Evolutionary conservation across 2,329 filamentous ascomycete species (phyloP), one percentile per base, ranked within the genome.

Genomic region (Monosporascus cannonballus): DNA sequence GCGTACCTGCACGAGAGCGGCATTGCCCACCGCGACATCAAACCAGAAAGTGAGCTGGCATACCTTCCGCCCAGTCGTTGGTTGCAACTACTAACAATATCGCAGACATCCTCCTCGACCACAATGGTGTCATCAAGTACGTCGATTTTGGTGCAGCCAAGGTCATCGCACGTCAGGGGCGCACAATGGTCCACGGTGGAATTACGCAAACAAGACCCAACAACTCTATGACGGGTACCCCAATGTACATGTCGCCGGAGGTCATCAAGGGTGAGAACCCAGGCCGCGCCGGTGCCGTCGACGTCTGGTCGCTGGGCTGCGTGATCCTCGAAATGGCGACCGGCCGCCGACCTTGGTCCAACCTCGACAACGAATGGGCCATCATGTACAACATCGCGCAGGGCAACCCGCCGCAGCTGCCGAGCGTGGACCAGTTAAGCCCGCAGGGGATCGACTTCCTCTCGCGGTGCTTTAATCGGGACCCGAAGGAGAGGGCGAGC

Each of bases 331-430:
- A 99, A 71, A 97, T 99, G 93, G 90, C 90, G 3, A 99, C 94
- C 0, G 94, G 94, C 20, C 84, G 91, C 56, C 85, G 93, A 17
- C 94, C 94, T 1, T 99, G 94, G 94, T 90, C 91, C 25, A 90
- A 87, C 59, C 84, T 97, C 47, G 94, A 99, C 74, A 99, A 99
- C 67, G 94, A 99, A 71, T 99, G 92, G 91, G 94, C 94, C 42
- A 97, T 99, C 74, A 99, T 99, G 94, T 99, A 96, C 79, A 97
- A 97, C 75, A 99, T 99, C 65, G 94, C 94, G 1, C 93, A 96
- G 68, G 94, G 94, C 59, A 96, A 96, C 63, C 89, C 91, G 48
- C 94, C 94, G 6, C 87, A 90, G 67, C 78, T 96, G 52, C 94
- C 94, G 2, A 79, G 83, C 1, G 69, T 76, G 1, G 93, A 97